Evolutionary conservation across 768 basidiomycete genomes (phyloP).

Genomic region (Lanmaoa pseudosensibilis): DNA sequence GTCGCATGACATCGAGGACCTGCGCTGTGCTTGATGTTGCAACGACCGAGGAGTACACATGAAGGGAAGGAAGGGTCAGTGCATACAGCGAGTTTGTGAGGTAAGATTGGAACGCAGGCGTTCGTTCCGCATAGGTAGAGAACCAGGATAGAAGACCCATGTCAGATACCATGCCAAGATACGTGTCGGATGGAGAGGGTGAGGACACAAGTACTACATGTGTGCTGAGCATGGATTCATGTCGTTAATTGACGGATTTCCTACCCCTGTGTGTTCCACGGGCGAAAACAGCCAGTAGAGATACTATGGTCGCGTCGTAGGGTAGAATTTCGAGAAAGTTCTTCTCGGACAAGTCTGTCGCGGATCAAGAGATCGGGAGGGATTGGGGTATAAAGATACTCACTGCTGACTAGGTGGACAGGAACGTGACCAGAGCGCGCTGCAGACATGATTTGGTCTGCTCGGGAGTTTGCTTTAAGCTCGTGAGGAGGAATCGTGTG

Average conservation of each 20-base stretch:
- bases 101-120: conserved; percentile 33
- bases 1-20: conserved; percentile 78
- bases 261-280: conserved; percentile 71
- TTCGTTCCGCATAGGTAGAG: conserved; percentile 49
- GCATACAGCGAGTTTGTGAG: conserved; percentile 56
- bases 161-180: conserved; percentile 76
- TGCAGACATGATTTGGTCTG: conserved; percentile 69
- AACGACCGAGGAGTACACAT: conserved; percentile 62
- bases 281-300: conserved; percentile 64
- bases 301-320: conserved; percentile 60
- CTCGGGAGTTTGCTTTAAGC: conserved; percentile 55
- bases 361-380: conserved; percentile 1
- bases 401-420: conserved; percentile 76
- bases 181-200: conserved; percentile 42
- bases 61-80: conserved; percentile 63
- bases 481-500: conserved; percentile 67
- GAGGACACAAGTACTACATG: conserved; percentile 56
- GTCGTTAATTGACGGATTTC: conserved; percentile 10
- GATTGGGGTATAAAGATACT: conserved; percentile 27
- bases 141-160: conserved; percentile 71
- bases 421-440: conserved; percentile 74
- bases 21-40: conserved; percentile 58
- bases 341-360: conserved; percentile 78
- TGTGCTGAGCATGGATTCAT: neutral
- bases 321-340: conserved; percentile 69